Percentiles rank a stretch among this genome's conserved stretches.
These are phyloP conservation scores for Penicillium italicum DNA, from an alignment of 2,329 filamentous ascomycete genomes.

Conservation along the genomic window DNA sequence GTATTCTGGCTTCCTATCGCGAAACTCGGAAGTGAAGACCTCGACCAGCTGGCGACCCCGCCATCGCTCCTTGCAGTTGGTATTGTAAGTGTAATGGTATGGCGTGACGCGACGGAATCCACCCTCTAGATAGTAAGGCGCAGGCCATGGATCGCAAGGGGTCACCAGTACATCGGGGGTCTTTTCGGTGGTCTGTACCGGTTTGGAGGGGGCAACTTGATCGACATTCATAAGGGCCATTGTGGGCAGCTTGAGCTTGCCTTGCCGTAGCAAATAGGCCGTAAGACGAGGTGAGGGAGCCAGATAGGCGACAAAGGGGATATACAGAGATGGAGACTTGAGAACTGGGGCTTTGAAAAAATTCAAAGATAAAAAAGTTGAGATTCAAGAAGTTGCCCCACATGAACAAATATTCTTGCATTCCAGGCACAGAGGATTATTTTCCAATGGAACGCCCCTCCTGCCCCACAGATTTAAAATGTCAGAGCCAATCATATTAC, in stretches of 20 bases:
- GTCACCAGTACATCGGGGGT: slow-evolving; percentile 31
- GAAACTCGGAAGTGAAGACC: slow-evolving; percentile 87
- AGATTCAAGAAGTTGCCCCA: background rate
- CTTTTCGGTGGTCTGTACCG: slow-evolving; percentile 25
- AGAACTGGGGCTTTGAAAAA: background rate
- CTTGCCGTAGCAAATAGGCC: slow-evolving; percentile 40
- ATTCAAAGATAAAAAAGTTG: background rate
- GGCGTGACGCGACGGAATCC: slow-evolving; percentile 53
- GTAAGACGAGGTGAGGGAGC: slow-evolving; percentile 40
- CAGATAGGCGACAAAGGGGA: slow-evolving; percentile 20
- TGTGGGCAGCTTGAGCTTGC: slow-evolving; percentile 31
- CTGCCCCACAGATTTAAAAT: background rate
- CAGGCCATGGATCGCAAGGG: slow-evolving; percentile 49
- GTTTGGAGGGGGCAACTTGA: slow-evolving; percentile 27
- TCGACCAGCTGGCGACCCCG: slow-evolving; percentile 75
- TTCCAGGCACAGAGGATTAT: background rate
- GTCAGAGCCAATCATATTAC: background rate
- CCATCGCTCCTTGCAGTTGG: slow-evolving; percentile 75
- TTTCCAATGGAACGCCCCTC: background rate
- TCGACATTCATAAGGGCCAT: slow-evolving; percentile 40
- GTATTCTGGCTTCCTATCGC: slow-evolving; percentile 80
- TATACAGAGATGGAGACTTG: background rate
- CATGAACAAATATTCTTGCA: background rate
- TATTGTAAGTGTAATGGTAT: slow-evolving; percentile 49
- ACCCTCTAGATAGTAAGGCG: slow-evolving; percentile 78